phyloP scores from a whole-genome alignment of 2,329 filamentous ascomycete genomes.

The Trichoderma sp. region DNA sequence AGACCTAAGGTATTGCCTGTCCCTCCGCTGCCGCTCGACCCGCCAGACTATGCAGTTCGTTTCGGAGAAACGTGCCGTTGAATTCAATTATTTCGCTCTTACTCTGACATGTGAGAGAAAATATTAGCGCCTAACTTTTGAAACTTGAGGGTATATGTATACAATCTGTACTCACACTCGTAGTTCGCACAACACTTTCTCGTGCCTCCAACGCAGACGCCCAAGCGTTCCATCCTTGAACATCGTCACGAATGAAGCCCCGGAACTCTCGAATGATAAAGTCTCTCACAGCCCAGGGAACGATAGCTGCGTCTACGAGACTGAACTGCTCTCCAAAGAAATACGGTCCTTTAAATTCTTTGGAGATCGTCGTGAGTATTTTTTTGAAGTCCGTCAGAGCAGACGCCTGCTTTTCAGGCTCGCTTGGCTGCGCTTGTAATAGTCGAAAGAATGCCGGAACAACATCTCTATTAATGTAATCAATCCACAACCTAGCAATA shows the following conservation, averaged over 20 bases:
- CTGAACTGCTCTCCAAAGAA: not conserved
- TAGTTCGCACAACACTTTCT: not conserved
- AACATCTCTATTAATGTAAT: not conserved
- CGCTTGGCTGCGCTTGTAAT: not conserved
- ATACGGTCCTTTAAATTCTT: not conserved
- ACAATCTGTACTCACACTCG: not conserved
- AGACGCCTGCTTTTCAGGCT: not conserved
- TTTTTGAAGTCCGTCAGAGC: not conserved
- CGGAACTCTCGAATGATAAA: not conserved
- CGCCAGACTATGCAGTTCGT: not conserved
- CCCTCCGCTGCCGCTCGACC: not conserved
- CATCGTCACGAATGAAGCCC: not conserved
- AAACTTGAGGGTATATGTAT: not conserved
- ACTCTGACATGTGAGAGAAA: not conserved
- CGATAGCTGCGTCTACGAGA: not conserved
- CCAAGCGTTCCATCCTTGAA: not conserved
- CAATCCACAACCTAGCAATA: not conserved
- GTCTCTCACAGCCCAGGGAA: not conserved
- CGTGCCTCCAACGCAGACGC: not conserved
- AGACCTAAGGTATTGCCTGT: not conserved
- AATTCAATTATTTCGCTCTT: not conserved
- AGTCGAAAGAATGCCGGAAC: not conserved
- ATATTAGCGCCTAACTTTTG: not conserved
- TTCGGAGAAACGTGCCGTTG: not conserved
- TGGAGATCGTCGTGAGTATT: not conserved